A percentile compares a stretch with the other conserved stretches of the same genome.
Conservation (phyloP, 2,329 filamentous ascomycete genomes). For the Atkinsonella texensis region DNA sequence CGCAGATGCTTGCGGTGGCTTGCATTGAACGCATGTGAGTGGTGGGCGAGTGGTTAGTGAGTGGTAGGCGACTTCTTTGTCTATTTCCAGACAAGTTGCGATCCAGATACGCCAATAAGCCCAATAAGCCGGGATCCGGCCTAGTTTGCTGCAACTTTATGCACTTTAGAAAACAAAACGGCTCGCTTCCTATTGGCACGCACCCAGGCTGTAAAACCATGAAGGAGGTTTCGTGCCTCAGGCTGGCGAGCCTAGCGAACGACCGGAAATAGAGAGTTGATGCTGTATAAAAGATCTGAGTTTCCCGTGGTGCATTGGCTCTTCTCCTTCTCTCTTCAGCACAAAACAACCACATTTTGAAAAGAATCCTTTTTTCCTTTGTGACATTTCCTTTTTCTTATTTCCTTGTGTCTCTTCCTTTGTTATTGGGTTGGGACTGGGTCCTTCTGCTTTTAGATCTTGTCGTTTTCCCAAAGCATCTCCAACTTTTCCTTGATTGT, state of each 20-base stretch:
- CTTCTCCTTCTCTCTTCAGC: constrained; percentile 1
- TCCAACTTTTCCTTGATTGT: constrained; percentile 12
- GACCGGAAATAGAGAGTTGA: background rate
- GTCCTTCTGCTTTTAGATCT: constrained; percentile 13
- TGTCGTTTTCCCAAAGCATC: constrained; percentile 9
- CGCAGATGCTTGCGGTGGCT: constrained; percentile 6
- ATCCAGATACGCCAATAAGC: background rate
- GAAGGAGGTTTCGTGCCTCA: background rate
- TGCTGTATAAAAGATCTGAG: constrained; percentile 2
- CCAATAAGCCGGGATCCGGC: background rate
- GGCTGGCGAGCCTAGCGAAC: background rate
- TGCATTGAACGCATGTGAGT: background rate
- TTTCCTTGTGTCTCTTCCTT: constrained; percentile 11
- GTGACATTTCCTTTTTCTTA: constrained; percentile 7
- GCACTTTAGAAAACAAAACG: background rate
- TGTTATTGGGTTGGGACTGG: constrained; percentile 13
- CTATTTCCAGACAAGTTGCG: background rate
- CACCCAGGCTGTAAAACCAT: background rate
- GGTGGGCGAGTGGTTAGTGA: background rate
- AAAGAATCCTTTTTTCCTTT: constrained; percentile 6
- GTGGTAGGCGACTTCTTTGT: background rate
- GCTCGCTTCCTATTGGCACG: background rate
- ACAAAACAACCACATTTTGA: constrained; percentile 3
- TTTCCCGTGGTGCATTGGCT: background rate
- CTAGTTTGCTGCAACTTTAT: background rate